A percentile compares a stretch with the other conserved stretches of the same genome.
phyloP scores from a whole-genome alignment of 1,139 yeast species.

The Meyerozyma athensensis region DNA sequence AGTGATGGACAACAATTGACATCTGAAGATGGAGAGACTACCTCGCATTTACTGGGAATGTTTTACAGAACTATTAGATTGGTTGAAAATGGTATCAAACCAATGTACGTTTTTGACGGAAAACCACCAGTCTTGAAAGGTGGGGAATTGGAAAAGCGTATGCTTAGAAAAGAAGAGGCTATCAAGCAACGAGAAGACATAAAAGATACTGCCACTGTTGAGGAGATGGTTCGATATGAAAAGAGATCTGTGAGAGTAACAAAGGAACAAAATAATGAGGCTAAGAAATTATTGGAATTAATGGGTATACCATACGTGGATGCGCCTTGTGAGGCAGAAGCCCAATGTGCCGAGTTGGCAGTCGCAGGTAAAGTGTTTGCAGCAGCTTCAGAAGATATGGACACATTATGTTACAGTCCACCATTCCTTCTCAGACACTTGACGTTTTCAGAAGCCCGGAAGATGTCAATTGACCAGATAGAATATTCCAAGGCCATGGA shows the following conservation, averaged over 20 bases:
- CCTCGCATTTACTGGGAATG: constrained; percentile 94
- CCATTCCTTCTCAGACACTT: constrained; percentile 80
- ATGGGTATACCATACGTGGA: constrained; percentile 95
- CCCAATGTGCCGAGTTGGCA: constrained; percentile 94
- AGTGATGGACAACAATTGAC: constrained; percentile 94
- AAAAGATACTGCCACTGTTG: constrained; percentile 77
- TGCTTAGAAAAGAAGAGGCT: constrained; percentile 79
- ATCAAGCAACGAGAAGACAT: constrained; percentile 64
- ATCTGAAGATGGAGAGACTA: constrained; percentile 85
- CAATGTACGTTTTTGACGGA: constrained; percentile 95
- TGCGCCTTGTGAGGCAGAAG: constrained; percentile 98
- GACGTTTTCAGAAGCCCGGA: constrained; percentile 91
- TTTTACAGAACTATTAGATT: constrained; percentile 87
- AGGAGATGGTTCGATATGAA: constrained; percentile 71
- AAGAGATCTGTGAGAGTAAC: constrained; percentile 87
- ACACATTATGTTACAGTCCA: constrained; percentile 87
- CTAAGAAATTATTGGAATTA: constrained; percentile 65
- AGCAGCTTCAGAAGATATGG: constrained; percentile 99
- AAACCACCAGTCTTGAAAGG: constrained; percentile 90
- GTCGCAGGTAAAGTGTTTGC: constrained; percentile 86
- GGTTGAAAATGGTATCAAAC: constrained; percentile 89
- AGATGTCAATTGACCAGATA: constrained; percentile 87
- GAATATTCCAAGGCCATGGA: constrained; percentile 63
- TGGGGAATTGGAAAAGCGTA: constrained; percentile 86
- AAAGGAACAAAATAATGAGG: constrained; percentile 89